Conservation (phyloP, 768 basidiomycete genomes). For the Podaxis mareebaensis region DNA sequence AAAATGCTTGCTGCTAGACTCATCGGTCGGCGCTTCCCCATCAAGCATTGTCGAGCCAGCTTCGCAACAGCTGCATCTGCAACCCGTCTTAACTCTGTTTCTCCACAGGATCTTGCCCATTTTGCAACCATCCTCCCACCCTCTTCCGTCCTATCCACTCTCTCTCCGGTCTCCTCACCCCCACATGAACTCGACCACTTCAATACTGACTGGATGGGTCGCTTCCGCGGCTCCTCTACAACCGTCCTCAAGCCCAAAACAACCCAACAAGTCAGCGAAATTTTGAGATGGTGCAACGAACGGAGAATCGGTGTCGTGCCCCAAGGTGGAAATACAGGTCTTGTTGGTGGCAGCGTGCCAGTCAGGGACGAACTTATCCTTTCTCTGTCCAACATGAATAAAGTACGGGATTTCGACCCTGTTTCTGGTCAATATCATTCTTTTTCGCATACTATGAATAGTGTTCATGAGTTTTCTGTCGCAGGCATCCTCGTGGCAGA, state of each 20-base stretch:
- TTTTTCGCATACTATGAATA: conserved; percentile 9
- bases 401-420: conserved; percentile 80
- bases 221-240: conserved; percentile 82
- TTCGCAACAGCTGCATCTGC: conserved; percentile 27
- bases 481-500: conserved; percentile 89
- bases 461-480: conserved; percentile 13
- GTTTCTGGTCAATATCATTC: conserved; percentile 61
- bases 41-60: conserved; percentile 20
- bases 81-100: conserved; percentile 47
- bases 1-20: conserved; percentile 22
- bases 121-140: conserved; percentile 66
- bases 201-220: conserved; percentile 97
- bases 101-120: conserved; percentile 60
- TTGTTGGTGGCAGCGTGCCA: conserved; percentile 95
- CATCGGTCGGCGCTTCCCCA: conserved; percentile 21
- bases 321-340: conserved; percentile 97
- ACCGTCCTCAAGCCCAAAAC: conserved; percentile 90
- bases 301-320: conserved; percentile 88
- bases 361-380: conserved; percentile 85
- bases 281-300: conserved; percentile 85
- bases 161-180: conserved; percentile 28
- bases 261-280: conserved; percentile 83
- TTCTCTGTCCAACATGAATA: conserved; percentile 79
- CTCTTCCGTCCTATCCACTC: conserved; percentile 67
- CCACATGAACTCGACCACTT: conserved; percentile 69